Conservation (phyloP, 768 basidiomycete species). For the Rossbeevera mucosa region DNA sequence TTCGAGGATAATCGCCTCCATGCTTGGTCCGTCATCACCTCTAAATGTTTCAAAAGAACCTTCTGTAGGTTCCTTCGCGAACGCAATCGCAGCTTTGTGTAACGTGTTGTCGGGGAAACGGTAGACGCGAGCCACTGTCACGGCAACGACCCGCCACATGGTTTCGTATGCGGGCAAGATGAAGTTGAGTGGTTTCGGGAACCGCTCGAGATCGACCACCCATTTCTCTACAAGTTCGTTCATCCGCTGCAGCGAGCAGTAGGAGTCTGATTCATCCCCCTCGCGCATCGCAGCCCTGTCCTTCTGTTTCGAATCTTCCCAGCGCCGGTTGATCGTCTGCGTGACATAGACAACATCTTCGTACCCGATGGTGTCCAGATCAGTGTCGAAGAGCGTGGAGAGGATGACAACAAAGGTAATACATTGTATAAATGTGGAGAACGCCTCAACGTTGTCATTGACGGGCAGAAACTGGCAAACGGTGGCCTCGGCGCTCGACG, state of each 20-base stretch:
- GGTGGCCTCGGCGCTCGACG: conserved; percentile 11
- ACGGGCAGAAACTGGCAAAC: conserved; percentile 12
- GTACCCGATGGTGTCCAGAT: conserved; percentile 26
- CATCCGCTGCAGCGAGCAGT: conserved; percentile 28
- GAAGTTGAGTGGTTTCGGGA: conserved; percentile 43
- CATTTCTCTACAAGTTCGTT: conserved; percentile 32
- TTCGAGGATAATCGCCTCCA: conserved; percentile 25
- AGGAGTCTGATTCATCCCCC: conserved; percentile 4
- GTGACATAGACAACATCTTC: conserved; percentile 39
- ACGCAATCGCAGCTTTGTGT: conserved; percentile 22
- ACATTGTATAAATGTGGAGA: conserved; percentile 40
- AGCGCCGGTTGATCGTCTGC: conserved; percentile 33
- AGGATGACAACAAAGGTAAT: conserved; percentile 43
- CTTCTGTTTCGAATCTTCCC: conserved; percentile 23
- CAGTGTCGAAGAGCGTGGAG: conserved; percentile 35
- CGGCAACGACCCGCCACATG: conserved; percentile 57
- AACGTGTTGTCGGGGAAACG: conserved; percentile 21
- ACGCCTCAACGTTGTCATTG: conserved; percentile 12
- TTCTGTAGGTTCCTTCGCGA: conserved; percentile 23
- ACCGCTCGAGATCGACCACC: conserved; percentile 28
- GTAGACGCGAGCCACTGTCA: conserved; percentile 34
- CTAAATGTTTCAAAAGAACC: conserved; percentile 13
- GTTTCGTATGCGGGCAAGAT: conserved; percentile 62
- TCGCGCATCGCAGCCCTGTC: conserved; percentile 6
- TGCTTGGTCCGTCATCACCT: conserved; percentile 15